Base-by-base conservation (phyloP, 2,329 filamentous ascomycete genomes). In the Aspergillus uvarum region DNA sequence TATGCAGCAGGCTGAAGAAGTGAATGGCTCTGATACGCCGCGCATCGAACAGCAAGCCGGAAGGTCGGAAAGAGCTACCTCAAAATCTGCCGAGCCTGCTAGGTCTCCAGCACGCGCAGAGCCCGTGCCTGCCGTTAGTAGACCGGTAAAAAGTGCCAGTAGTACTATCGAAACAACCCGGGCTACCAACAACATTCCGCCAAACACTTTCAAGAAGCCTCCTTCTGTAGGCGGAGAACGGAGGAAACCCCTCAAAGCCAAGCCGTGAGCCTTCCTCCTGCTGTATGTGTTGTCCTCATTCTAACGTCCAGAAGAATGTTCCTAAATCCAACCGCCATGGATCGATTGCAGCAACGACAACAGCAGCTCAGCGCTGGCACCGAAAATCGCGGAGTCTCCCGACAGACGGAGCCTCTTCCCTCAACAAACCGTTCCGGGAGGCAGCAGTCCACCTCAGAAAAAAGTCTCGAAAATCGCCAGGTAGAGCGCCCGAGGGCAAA, bases 161-260 rank as follows among this genome's bases (percentile, higher is more conserved):
- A 10, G 8, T 44, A 12, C 38, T 16, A 16, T 44, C 16, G 38
- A 44, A 44, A 19, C 38, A 5, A 16, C 16, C 16, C 14, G 16
- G 38, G 38, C 16, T 44, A 44, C 16, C 22, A 48, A 19, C 51
- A 14, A 53, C 22, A n/a, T 19, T 53, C 14, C 22, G 24, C n/a
- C 38, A 12, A 12, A 24, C 47, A 2, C 16, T 19, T 32, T 53
- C 19, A 31, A 47, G n/a, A 31, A 16, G 12, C 7, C 32, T 26
- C 29, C 31, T 6, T 26, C 32, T 1, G 19, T 24, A 24, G 51
- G 54, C 26, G 42, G 24, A 8, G 59, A 63, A 32, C 63, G 59
- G 38, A 63, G 67, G 35, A 63, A 60, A n/a, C 63, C 62, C 29
- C 57, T 49, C 16, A 65, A 60, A 59, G 47, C 55, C n/a, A 65